Base-by-base conservation (phyloP, 2,329 filamentous ascomycete species). In the Monosporascus sp. region DNA sequence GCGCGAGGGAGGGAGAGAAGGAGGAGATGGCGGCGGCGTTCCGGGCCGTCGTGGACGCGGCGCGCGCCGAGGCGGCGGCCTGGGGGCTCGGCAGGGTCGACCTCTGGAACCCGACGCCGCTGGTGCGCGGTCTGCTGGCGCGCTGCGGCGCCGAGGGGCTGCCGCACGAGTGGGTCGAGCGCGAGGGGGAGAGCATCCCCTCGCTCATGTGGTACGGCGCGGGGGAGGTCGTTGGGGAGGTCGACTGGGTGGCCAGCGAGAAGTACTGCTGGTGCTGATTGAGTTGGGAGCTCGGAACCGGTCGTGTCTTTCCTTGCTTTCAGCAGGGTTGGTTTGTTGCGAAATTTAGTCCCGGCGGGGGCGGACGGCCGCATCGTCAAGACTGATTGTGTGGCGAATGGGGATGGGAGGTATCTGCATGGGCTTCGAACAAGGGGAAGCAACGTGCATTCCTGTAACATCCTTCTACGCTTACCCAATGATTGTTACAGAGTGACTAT, bases 61-160 rank as follows among this genome's bases (percentile, higher is more conserved):
- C 91, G 5, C 84, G 87, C 63, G 71, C 72, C 8, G 84, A 95
- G 70, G 92, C 92, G 2, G 71, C 76, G 3, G 76, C 82, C 53
- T 96, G 89, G 87, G 74, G 80, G 45, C 83, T 90, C 72, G 76
- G 78, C 41, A 78, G 82, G 46, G 82, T 96, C 3, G 81, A 91
- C 67, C 75, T 93, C 50, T 97, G 93, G 93, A 96, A 94, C 65
- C 91, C 92, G 0, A 80, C 79, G 4, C 73, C 80, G 7, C 63
- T 78, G 57, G 67, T 85, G 26, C 67, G 67, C 65, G 57, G 68
- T 17, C 62, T 87, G 41, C 70, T 85, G 1, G 69, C 75, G 40
- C 65, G 63, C 26, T 70, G 73, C 2, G 76, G 75, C 8, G 24
- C 17, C 22, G 43, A 22, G 22, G 24, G 5, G 3, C 60, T 90